Conservation (phyloP, 2,329 filamentous ascomycete genomes). For the Atkinsonella hypoxylon region DNA sequence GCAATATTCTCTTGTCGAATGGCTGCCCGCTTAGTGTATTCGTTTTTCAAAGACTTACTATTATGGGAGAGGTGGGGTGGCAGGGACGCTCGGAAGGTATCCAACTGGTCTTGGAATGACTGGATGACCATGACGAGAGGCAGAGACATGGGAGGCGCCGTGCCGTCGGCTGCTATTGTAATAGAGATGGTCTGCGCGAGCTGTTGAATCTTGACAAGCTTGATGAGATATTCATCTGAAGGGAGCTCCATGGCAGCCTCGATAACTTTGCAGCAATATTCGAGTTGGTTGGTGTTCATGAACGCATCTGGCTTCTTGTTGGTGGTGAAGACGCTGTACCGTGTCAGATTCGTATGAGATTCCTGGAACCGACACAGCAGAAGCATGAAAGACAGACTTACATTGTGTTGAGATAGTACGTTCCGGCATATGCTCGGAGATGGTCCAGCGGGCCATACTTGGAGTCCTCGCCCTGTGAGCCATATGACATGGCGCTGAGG, state of each 20-base stretch:
- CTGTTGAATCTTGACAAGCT: constrained; percentile 35
- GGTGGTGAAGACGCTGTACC: constrained; percentile 27
- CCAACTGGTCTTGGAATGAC: constrained; percentile 32
- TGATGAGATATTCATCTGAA: constrained; percentile 31
- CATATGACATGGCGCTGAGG: constrained; percentile 21
- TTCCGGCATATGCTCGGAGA: constrained; percentile 35
- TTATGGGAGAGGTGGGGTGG: constrained; percentile 23
- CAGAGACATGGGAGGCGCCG: constrained; percentile 21
- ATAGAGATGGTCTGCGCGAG: constrained; percentile 34
- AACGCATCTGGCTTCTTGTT: constrained; percentile 36
- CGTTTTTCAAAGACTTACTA: constrained; percentile 14
- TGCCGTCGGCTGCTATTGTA: constrained; percentile 22
- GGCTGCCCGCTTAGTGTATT: too few relatives aligned
- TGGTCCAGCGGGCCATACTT: constrained; percentile 25
- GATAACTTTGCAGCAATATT: constrained; percentile 30
- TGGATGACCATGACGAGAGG: constrained; percentile 30
- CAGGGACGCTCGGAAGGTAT: constrained; percentile 24
- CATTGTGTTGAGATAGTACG: constrained; percentile 38
- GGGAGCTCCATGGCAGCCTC: constrained; percentile 29
- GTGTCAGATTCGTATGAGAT: background rate
- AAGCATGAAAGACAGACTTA: constrained; percentile 15
- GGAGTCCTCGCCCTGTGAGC: constrained; percentile 14
- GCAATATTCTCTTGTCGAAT: background rate
- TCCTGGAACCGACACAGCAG: too few relatives aligned
- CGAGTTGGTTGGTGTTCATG: constrained; percentile 32